phyloP scores from a whole-genome alignment of 2,329 filamentous ascomycete genomes.

The Aspergillus tamarii region DNA sequence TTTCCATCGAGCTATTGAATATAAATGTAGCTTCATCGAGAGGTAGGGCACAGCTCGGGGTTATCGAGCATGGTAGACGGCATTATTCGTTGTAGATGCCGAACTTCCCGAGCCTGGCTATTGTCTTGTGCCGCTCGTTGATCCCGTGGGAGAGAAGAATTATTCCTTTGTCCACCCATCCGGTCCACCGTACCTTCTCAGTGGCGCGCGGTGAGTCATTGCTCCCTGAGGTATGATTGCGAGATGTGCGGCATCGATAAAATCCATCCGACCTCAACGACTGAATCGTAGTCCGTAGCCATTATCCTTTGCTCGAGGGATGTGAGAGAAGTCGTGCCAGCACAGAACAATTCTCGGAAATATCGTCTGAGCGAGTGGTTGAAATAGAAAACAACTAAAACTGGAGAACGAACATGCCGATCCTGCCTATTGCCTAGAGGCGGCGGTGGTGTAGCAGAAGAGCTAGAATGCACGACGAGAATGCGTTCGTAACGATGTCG shows the following conservation, averaged over 20 bases:
- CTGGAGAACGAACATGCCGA: slow-evolving; percentile 9
- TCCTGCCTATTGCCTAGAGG: slow-evolving; percentile 2
- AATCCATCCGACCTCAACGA: slow-evolving; percentile 3
- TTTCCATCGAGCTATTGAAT: neutral
- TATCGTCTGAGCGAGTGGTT: slow-evolving; percentile 15
- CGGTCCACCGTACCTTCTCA: neutral
- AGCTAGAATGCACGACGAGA: slow-evolving; percentile 8
- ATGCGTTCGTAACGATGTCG: slow-evolving; percentile 8
- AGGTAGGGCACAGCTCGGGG: neutral
- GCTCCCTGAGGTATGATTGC: neutral
- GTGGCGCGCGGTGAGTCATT: neutral
- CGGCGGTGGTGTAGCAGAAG: slow-evolving; percentile 1
- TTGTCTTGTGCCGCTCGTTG: neutral
- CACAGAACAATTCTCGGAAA: slow-evolving; percentile 16
- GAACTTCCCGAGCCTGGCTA: neutral
- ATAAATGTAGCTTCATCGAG: neutral
- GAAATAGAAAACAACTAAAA: slow-evolving; percentile 12
- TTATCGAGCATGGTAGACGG: neutral
- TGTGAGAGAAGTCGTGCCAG: slow-evolving; percentile 19
- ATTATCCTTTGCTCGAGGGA: neutral
- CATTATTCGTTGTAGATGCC: neutral
- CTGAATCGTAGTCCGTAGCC: neutral
- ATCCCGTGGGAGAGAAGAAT: neutral
- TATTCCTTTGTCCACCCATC: neutral
- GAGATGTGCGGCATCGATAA: neutral